Conservation (phyloP, 768 basidiomycete genomes). For the Crucibulum laeve region DNA sequence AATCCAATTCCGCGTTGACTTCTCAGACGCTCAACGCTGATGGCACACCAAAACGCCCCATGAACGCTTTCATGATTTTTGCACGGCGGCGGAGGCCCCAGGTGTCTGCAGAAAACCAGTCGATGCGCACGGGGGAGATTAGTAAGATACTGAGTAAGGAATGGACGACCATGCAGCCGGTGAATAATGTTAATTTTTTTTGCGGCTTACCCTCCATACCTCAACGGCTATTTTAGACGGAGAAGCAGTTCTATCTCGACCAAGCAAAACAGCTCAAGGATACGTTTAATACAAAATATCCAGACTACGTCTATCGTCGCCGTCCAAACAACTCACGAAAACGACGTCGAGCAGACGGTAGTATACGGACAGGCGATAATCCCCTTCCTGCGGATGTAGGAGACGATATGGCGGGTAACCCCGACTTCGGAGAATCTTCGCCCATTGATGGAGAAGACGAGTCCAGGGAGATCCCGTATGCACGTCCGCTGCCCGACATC, state of each 20-base stretch:
- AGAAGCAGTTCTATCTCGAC: slow-evolving; percentile 86
- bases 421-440: slow-evolving; percentile 31
- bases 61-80: slow-evolving; percentile 96
- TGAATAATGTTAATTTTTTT: slow-evolving; percentile 26
- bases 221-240: slow-evolving; percentile 37
- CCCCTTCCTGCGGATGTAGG: slow-evolving; percentile 20
- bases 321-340: slow-evolving; percentile 85
- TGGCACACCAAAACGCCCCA: slow-evolving; percentile 84
- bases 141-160: slow-evolving; percentile 85
- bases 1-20: slow-evolving; percentile 47
- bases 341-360: slow-evolving; percentile 34
- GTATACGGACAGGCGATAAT: slow-evolving; percentile 23
- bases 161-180: slow-evolving; percentile 78
- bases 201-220: slow-evolving; percentile 8
- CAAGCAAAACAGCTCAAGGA: slow-evolving; percentile 86
- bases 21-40: slow-evolving; percentile 81
- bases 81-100: slow-evolving; percentile 79
- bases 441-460: slow-evolving; percentile 32
- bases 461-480: slow-evolving; percentile 16
- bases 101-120: slow-evolving; percentile 82
- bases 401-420: slow-evolving; percentile 24
- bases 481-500: slow-evolving; percentile 22
- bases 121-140: slow-evolving; percentile 88
- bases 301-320: slow-evolving; percentile 86
- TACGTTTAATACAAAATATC: slow-evolving; percentile 79